A percentile compares a stretch with the other conserved stretches of the same genome.
phyloP scores from a whole-genome alignment of 257 asterid species.

The Mentha longifolia region DNA sequence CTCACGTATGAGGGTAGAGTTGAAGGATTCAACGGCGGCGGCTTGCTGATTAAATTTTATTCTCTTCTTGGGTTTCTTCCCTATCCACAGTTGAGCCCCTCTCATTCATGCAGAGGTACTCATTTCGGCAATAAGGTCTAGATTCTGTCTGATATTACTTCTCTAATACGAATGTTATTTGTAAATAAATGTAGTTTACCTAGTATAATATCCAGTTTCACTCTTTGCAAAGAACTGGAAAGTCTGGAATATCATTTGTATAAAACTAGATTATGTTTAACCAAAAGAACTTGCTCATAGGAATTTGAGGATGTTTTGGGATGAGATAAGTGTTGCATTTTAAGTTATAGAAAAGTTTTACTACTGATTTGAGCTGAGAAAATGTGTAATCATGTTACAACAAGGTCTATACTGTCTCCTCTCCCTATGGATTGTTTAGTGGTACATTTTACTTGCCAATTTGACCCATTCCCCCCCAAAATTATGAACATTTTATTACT shows the following conservation, averaged over 20 bases:
- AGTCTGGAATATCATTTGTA: background rate
- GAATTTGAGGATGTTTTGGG: conserved; percentile 9
- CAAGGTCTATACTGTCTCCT: background rate
- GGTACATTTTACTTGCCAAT: conserved; percentile 1
- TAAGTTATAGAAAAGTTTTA: background rate
- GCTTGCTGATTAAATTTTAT: conserved; percentile 78
- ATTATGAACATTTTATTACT: conserved; percentile 1
- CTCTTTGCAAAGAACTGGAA: background rate
- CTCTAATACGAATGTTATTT: conserved; percentile 15
- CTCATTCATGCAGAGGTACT: conserved; percentile 81
- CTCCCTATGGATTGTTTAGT: background rate
- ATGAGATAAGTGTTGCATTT: background rate
- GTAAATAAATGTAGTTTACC: background rate
- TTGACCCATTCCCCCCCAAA: background rate
- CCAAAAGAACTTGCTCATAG: background rate
- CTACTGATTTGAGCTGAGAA: background rate
- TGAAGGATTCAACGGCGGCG: conserved; percentile 85
- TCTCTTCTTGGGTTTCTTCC: conserved; percentile 95
- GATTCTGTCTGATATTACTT: conserved; percentile 19
- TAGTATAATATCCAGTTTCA: background rate
- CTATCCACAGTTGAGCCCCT: conserved; percentile 83
- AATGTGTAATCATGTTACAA: background rate
- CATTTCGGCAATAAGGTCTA: conserved; percentile 5
- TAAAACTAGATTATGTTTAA: conserved; percentile 8
- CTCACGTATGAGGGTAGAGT: conserved; percentile 64